Percentiles rank a stretch among this genome's conserved stretches.
These are phyloP conservation scores for Pyricularia grisea DNA, from an alignment of 2,329 filamentous ascomycete genomes.

Conservation along the genomic window DNA sequence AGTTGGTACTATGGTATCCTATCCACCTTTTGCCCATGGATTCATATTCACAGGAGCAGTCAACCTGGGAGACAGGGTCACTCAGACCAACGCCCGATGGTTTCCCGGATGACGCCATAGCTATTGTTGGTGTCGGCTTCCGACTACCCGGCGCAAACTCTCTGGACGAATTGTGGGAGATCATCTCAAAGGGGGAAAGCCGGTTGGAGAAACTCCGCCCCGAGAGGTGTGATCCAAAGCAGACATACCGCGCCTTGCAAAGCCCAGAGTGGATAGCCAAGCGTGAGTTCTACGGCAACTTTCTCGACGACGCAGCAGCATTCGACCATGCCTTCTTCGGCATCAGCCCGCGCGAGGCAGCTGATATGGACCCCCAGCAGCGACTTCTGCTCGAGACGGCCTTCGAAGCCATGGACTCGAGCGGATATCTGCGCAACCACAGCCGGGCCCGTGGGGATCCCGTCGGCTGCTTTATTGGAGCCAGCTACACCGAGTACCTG, in stretches of 20 bases:
- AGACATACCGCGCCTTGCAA: neutral
- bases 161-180: neutral
- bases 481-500: too few species aligned
- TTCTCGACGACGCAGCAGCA: conserved; percentile 13
- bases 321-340: conserved; percentile 23
- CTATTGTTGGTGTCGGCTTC: conserved; percentile 10
- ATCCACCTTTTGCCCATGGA: neutral
- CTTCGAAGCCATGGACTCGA: too few species aligned
- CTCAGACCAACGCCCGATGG: neutral
- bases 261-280: neutral
- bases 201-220: neutral
- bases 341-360: too few species aligned
- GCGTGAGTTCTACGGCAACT: conserved; percentile 17
- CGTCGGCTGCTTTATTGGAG: too few species aligned
- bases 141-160: conserved; percentile 8
- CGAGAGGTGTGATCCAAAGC: neutral
- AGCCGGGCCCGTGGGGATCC: too few species aligned
- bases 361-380: too few species aligned
- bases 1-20: neutral
- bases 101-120: conserved; percentile 8
- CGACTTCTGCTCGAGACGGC: too few species aligned
- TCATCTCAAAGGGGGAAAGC: neutral
- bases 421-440: too few species aligned
- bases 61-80: neutral
- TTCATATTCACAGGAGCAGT: neutral